A percentile compares a stretch with the other conserved stretches of the same genome.
Evolutionary conservation across 371 early-diverging fungal genomes (phyloP).

Genomic region (Quaeritorhiza haematococci): DNA sequence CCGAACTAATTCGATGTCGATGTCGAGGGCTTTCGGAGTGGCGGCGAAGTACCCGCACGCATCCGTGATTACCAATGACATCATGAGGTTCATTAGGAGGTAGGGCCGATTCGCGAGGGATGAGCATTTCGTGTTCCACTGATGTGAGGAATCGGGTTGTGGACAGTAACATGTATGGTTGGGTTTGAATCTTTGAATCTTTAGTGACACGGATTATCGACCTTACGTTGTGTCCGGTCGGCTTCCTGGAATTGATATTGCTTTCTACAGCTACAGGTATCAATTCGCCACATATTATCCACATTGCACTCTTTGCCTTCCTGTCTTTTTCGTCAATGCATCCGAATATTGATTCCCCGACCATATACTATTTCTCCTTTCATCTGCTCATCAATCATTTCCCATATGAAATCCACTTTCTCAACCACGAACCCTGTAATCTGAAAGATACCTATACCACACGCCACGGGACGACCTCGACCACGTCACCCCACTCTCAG

Average conservation of each 20-base stretch:
- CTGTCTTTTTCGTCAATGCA: not conserved
- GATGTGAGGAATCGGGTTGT: no score
- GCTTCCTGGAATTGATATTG: conserved; percentile 32
- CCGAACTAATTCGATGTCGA: conserved; percentile 29
- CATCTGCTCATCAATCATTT: no score
- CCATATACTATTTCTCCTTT: no score
- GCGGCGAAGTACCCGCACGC: conserved; percentile 37
- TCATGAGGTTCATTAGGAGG: conserved; percentile 17
- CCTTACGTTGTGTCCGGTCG: conserved; percentile 22
- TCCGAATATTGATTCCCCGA: not conserved
- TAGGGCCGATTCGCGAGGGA: conserved; percentile 6
- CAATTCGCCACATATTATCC: not conserved
- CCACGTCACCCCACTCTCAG: conserved; percentile 20
- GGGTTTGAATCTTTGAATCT: not conserved
- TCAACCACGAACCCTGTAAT: not conserved
- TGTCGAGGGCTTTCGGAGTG: conserved; percentile 18
- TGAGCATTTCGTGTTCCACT: no score
- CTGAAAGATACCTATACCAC: conserved; percentile 34
- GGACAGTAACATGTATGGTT: not conserved
- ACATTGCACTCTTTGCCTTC: no score
- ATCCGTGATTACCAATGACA: conserved; percentile 31
- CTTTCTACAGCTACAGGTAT: conserved; percentile 31
- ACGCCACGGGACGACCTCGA: conserved; percentile 29
- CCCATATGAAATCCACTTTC: not conserved
- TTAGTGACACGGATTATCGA: conserved; percentile 36